Percentiles rank a stretch among this genome's conserved stretches.
Conservation (phyloP, 352 stramenopile species). For the Pythium aphanidermatum region DNA sequence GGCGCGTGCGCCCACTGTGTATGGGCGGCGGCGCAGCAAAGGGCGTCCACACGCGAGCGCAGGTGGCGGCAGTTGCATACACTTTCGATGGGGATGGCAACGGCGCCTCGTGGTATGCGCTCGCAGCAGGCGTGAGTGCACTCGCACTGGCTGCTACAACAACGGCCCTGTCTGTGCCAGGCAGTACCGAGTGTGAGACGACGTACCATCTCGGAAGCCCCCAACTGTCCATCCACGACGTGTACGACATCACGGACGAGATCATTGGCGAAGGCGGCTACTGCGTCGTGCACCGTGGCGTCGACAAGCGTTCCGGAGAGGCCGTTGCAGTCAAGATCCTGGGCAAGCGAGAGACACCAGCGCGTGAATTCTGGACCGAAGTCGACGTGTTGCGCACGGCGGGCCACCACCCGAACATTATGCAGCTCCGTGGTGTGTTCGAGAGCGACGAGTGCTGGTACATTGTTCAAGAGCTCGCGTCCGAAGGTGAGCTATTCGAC, state of each 20-base stretch:
- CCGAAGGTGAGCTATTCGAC: slow-evolving; percentile 86
- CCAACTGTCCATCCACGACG: slow-evolving; percentile 41
- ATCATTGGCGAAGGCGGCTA: slow-evolving; percentile 79
- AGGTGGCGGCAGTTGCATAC: not conserved
- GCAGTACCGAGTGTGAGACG: slow-evolving; percentile 1
- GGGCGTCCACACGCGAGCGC: too few relatives aligned
- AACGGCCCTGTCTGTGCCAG: not conserved
- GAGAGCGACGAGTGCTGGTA: slow-evolving; percentile 72
- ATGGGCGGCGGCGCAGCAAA: too few relatives aligned
- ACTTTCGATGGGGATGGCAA: not conserved
- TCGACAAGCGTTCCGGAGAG: slow-evolving; percentile 57
- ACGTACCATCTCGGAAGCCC: slow-evolving; percentile 6
- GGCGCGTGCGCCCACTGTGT: too few relatives aligned
- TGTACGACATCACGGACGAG: slow-evolving; percentile 74
- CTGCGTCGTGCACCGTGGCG: slow-evolving; percentile 67
- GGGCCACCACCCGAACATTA: slow-evolving; percentile 72
- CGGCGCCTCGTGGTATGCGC: slow-evolving; percentile 7
- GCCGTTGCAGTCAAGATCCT: slow-evolving; percentile 78
- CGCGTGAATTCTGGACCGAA: slow-evolving; percentile 79
- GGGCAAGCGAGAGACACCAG: slow-evolving; percentile 68
- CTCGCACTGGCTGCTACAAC: slow-evolving; percentile 3
- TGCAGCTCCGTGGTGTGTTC: slow-evolving; percentile 67
- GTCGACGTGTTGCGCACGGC: slow-evolving; percentile 71
- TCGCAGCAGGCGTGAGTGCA: slow-evolving; percentile 9
- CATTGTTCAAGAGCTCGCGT: slow-evolving; percentile 78